A percentile compares a stretch with the other conserved stretches of the same genome.
These are phyloP conservation scores for Excoecaria agallocha DNA, from an alignment of 345 rosid genomes.

Conservation along the genomic window DNA sequence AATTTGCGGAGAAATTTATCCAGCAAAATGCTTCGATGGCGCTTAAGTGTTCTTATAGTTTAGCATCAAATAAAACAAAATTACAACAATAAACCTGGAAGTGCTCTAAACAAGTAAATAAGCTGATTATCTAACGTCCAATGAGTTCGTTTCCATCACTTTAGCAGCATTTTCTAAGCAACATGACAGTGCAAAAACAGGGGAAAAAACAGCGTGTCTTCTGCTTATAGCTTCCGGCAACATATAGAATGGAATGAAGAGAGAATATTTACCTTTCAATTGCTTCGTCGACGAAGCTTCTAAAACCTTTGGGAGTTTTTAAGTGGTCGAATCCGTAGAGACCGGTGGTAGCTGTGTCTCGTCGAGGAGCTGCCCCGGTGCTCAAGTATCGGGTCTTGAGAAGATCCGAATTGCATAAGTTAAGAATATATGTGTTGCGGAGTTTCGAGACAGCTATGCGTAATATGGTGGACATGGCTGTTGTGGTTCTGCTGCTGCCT, in stretches of 20 bases:
- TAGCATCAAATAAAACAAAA: neutral
- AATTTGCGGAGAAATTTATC: neutral
- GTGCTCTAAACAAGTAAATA: neutral
- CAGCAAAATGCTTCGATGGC: too few relatives aligned
- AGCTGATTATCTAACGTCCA: too few relatives aligned
- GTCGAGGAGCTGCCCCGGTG: constrained; percentile 29
- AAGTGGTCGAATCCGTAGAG: constrained; percentile 80
- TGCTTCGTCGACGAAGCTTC: constrained; percentile 82
- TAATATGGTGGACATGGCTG: constrained; percentile 39
- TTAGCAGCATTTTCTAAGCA: constrained; percentile 7
- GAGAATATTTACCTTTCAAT: constrained; percentile 54
- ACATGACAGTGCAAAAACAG: neutral
- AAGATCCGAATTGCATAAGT: constrained; percentile 18
- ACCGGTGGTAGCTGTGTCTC: constrained; percentile 50
- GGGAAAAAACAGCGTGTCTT: neutral
- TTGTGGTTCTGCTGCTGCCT: neutral
- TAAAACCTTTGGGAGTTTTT: constrained; percentile 76
- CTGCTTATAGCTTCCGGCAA: neutral
- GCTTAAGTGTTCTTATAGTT: neutral
- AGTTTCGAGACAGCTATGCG: constrained; percentile 24
- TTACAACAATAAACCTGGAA: neutral
- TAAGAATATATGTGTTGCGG: constrained; percentile 11
- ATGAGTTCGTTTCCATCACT: neutral
- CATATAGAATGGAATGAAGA: neutral
- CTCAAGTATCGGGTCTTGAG: constrained; percentile 32